Evolutionary conservation across 1,284 basidiomycete genomes (phyloP), one percentile per base, ranked within the genome.

Genomic region (Rhodofomes roseus): DNA sequence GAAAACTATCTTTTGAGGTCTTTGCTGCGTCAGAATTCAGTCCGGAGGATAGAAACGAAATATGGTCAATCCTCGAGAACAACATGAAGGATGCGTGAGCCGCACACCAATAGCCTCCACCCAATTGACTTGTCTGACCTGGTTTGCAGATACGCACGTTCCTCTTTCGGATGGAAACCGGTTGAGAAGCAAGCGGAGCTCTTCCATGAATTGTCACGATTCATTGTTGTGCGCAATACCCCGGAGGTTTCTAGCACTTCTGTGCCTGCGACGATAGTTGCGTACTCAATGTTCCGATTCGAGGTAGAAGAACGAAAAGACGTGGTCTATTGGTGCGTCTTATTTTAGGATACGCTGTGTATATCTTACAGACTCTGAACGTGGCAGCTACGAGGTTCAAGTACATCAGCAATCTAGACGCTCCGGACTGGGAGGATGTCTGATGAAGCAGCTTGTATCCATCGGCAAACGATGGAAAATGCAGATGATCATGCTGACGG

Each of bases 401-500:
- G 79, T 91, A 6, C 71, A 73, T 0, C 59, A 70, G 27, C 46
- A 63, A 1, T 71, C 67, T 34, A 80, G 79, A 65, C 74, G 85
- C 8, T 71, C 71, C 37, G 89, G 89, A 6, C 66, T 91, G 1
- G 90, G 89, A 4, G 81, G 72, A 61, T 68, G 70, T 48, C 68
- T 92, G 52, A 76, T 86, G 63, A 68, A 76, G 1, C 74, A 73
- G 23, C 69, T 92, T n/a, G 70, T 70, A 18, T 71, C 69, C 3
- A 79, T 92, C 29, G 85, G 81, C 2, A 66, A 65, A n/a, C 68
- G 66, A 34, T 86, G 79, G 74, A 57, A 67, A 0, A 89, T 92
- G 86, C 70, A 83, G 39, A 87, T 84, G 67, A 70, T 91, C 37
- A 81, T 87, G 77, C 79, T 92, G n/a, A 92, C 90, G 0, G 86